Evolutionary conservation across 1,284 basidiomycete genomes (phyloP).

Genomic region (Crepidotus sp.): DNA sequence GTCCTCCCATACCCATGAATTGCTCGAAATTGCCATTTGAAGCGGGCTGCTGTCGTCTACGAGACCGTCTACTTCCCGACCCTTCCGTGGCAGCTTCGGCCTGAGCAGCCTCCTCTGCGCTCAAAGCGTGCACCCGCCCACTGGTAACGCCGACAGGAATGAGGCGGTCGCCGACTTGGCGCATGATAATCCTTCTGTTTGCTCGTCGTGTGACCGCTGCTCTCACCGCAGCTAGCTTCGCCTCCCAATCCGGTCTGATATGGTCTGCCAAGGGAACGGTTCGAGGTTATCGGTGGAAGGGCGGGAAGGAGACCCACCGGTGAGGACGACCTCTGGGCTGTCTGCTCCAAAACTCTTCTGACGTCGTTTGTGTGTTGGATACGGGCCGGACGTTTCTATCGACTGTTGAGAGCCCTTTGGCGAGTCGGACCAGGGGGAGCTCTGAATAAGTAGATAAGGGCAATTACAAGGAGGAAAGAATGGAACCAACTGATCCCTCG

Average conservation of each 20-base stretch:
- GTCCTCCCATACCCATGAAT: conserved; percentile 61
- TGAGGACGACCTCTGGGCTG: conserved; percentile 84
- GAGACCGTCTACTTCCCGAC: conserved; percentile 46
- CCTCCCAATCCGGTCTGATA: conserved; percentile 92
- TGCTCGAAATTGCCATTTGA: conserved; percentile 51
- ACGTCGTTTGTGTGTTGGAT: conserved; percentile 56
- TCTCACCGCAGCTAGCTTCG: conserved; percentile 81
- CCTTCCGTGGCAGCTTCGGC: conserved; percentile 28
- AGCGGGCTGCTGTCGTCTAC: conserved; percentile 45
- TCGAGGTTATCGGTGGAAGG: conserved; percentile 9
- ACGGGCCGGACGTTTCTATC: conserved; percentile 25
- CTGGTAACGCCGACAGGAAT: conserved; percentile 94
- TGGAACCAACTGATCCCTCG: conserved; percentile 51
- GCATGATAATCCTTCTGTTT: conserved; percentile 95
- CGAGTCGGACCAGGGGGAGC: conserved; percentile 43
- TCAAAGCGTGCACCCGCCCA: conserved; percentile 61
- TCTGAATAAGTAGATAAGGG: conserved; percentile 19
- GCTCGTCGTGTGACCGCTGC: conserved; percentile 85
- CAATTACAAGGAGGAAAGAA: conserved; percentile 3
- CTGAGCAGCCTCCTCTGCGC: conserved; percentile 43
- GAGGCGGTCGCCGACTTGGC: conserved; percentile 93
- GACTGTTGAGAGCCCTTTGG: conserved; percentile 35
- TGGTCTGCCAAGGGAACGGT: conserved; percentile 49
- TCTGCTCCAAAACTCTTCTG: conserved; percentile 72
- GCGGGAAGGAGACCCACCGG: conserved; percentile 42